Evolutionary conservation across 495 filamentous ascomycete genomes (phyloP), one percentile per base, ranked within the genome.

Genomic region (Xylaria cubensis): DNA sequence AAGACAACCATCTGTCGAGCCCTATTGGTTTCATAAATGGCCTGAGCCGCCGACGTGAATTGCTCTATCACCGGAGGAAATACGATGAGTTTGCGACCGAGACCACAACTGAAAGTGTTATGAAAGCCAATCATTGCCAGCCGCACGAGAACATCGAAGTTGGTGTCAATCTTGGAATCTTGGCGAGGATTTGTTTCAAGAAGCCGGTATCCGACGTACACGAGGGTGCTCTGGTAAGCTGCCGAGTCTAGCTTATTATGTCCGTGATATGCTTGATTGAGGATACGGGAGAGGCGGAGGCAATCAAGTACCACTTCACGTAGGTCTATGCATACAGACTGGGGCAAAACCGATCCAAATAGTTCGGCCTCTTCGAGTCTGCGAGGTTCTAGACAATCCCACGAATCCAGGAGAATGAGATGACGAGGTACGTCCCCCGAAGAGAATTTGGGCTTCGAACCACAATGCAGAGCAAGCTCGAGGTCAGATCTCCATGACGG

Each of bases 181-280:
- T 34, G 7, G 26, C 6, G 24, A 61, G 26, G 32, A 3, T 58
- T 58, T 6, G 34, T 46, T 41, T 64, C 62, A 5, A 58, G 46
- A n/a, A 71, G 70, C 17, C 51, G 50, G 53, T 72, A 72, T 10
- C 44, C 59, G 17, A 67, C 4, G 26, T 72, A 65, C n/a, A 67
- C 19, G 9, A 66, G 39, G 13, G 50, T 66, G n/a, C 29, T 32
- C 36, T 67, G 46, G 70, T 55, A 67, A 6, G 46, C 32, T n/a
- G 15, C 19, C n/a, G 56, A 32, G 26, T 71, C 61, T 3, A 66
- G 61, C 17, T 71, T 63, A 8, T 39, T 3, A 3, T 56, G 24
- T n/a, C 7, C 62, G 1, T 4, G 51, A 17, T 5, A 41, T 36
- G 50, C 36, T 56, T 65, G 61, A 15, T 71, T 42, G 21, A 71